Conservation (phyloP, 495 filamentous ascomycete genomes). For the Penicillium mononematosum region DNA sequence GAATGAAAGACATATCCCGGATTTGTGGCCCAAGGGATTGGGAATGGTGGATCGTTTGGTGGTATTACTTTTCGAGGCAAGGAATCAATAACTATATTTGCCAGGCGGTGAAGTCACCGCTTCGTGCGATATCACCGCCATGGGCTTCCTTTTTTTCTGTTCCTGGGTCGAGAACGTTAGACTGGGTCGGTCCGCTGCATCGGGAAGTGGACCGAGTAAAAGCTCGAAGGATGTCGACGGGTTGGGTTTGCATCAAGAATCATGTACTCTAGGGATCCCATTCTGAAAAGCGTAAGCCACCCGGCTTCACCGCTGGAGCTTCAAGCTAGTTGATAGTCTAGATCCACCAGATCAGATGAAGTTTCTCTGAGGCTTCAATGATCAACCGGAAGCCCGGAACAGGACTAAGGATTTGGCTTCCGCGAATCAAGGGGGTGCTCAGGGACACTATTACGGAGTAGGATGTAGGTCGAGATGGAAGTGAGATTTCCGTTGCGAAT, state of each 20-base stretch:
- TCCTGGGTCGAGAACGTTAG: constrained; percentile 34
- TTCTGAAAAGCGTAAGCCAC: constrained; percentile 13
- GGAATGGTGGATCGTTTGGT: constrained; percentile 26
- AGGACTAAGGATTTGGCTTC: constrained; percentile 7
- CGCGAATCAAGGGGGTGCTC: constrained; percentile 14
- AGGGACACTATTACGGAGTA: neutral
- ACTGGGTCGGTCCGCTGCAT: constrained; percentile 36
- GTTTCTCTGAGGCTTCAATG: constrained; percentile 22
- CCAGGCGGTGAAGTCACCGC: constrained; percentile 33
- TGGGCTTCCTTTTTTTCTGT: constrained; percentile 11
- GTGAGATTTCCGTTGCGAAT: neutral
- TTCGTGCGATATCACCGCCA: constrained; percentile 16
- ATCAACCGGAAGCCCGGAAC: constrained; percentile 21
- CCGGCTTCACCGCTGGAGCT: constrained; percentile 19
- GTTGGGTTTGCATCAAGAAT: constrained; percentile 7
- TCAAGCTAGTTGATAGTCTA: constrained; percentile 5
- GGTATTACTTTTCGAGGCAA: constrained; percentile 12
- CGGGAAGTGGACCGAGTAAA: constrained; percentile 31
- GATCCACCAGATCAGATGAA: constrained; percentile 12
- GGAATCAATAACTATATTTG: constrained; percentile 3
- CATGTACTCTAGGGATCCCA: neutral
- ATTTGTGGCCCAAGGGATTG: constrained; percentile 25
- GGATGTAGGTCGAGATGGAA: neutral
- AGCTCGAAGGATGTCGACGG: constrained; percentile 6
- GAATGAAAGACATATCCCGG: constrained; percentile 16